Evolutionary conservation across 371 early-diverging fungal species (phyloP), one percentile per base, ranked within the genome.

Genomic region (Zancudomyces culisetae): DNA sequence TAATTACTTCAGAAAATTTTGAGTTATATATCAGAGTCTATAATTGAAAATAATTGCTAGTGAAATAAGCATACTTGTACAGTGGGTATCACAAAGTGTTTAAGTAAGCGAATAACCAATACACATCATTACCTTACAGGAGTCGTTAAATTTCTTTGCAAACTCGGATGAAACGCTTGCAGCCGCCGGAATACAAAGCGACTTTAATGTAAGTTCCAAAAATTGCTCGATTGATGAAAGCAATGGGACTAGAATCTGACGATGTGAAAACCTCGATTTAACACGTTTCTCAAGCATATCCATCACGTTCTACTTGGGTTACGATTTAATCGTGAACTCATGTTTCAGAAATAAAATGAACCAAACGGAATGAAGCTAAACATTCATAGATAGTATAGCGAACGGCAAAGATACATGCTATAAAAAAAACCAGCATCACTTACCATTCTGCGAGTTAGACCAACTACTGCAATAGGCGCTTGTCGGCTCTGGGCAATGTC

Each of bases 211-310:
- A 20, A 82, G 68, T 20, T 69, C 64, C 0, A 64, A 52, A 56
- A 78, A 86, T 18, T 77, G 73, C 13, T 73, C 72, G 54, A 77
- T 68, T 2, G 56, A 64, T n/a, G 66, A 47, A 0, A 77, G 66
- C 1, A 80, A 74, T 51, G 75, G 78, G 2, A 82, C 69, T 50
- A 77, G 75, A 20, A 90, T 77, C 40, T 79, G 78, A 18, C 90
- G 72, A 61, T 90, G 90, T 8, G 91, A 90, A 64, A 90, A 94
- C 27, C 95, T 73, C 19, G 91, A 90, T 54, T 89, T 89, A 51
- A 94, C 93, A 8, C 95, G 80, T 58, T 94, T 94, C 63, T 94
- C 95, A 21, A 94, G 55, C 29, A 85, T 58, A 41, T 84, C 81
- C 18, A 90, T 60, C 3, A 81, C 78, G 61, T 94, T 48, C 48